Evolutionary conservation across 257 asterid genomes (phyloP).

Genomic region (Thymus quinquecostatus): DNA sequence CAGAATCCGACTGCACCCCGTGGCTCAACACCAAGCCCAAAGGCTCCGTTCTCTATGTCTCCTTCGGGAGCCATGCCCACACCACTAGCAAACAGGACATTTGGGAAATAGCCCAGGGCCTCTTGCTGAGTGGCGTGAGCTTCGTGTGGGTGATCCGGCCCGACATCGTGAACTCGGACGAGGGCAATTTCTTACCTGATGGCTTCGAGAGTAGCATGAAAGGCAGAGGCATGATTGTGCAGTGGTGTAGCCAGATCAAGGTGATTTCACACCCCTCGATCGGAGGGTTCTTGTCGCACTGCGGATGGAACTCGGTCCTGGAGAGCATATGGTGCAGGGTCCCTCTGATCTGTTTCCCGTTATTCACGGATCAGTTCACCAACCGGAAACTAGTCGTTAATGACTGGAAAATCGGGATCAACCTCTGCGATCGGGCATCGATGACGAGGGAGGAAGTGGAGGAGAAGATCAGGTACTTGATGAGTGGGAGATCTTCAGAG

Average conservation of each 20-base stretch:
- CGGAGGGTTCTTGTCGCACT: constrained; percentile 73
- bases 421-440: constrained; percentile 45
- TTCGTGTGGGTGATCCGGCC: constrained; percentile 78
- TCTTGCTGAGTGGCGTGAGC: constrained; percentile 47
- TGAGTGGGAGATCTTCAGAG: constrained; percentile 45
- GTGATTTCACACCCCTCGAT: constrained; percentile 64
- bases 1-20: constrained; percentile 68
- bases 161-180: constrained; percentile 62
- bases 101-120: constrained; percentile 69
- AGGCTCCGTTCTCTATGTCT: constrained; percentile 65
- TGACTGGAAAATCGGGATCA: constrained; percentile 75
- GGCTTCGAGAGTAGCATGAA: constrained; percentile 44
- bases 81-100: constrained; percentile 57
- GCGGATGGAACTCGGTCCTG: constrained; percentile 76
- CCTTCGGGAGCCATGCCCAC: constrained; percentile 79
- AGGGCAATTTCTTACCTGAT: constrained; percentile 41
- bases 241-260: constrained; percentile 65
- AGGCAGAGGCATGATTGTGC: constrained; percentile 58
- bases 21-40: constrained; percentile 65
- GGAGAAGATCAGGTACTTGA: constrained; percentile 50
- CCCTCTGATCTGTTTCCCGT: constrained; percentile 62
- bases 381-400: constrained; percentile 71
- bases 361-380: constrained; percentile 72
- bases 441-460: constrained; percentile 56
- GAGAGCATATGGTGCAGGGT: constrained; percentile 68